These are phyloP conservation scores for Nakaseomyces delphensis DNA, from an alignment of 1,139 yeast genomes.

Conservation along the genomic window DNA sequence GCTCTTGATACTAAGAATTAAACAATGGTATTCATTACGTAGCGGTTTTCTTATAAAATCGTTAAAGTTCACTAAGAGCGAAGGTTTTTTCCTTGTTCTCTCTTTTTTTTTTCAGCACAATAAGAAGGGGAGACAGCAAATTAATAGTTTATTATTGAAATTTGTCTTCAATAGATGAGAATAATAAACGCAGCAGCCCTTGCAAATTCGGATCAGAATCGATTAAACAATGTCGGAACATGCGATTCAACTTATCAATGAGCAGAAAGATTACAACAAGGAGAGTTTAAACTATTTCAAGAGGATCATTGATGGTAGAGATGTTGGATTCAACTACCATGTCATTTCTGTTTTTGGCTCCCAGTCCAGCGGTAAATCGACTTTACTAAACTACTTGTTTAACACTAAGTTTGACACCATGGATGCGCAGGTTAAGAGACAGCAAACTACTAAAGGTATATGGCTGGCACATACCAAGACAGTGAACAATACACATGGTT, in stretches of 20 bases:
- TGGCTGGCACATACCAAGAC: constrained; percentile 71
- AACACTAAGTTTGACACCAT: constrained; percentile 85
- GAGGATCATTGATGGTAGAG: constrained; percentile 30
- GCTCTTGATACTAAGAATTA: neutral
- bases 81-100: no score
- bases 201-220: no score
- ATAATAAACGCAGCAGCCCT: no score
- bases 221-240: constrained; percentile 6
- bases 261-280: constrained; percentile 54
- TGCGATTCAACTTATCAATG: constrained; percentile 66
- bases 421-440: constrained; percentile 64
- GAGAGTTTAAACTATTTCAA: constrained; percentile 33
- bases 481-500: constrained; percentile 32
- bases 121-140: neutral
- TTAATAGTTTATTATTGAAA: no score
- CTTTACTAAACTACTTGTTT: constrained; percentile 75
- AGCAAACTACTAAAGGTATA: constrained; percentile 91
- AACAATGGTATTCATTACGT: no score
- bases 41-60: no score
- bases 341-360: constrained; percentile 94
- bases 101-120: neutral
- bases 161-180: no score
- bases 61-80: no score
- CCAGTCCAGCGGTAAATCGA: constrained; percentile 93
- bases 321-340: constrained; percentile 69